Percentiles rank a stretch among this genome's conserved stretches.
Evolutionary conservation across 2,329 filamentous ascomycete species (phyloP).

Genomic region (Metarhizium robertsii): DNA sequence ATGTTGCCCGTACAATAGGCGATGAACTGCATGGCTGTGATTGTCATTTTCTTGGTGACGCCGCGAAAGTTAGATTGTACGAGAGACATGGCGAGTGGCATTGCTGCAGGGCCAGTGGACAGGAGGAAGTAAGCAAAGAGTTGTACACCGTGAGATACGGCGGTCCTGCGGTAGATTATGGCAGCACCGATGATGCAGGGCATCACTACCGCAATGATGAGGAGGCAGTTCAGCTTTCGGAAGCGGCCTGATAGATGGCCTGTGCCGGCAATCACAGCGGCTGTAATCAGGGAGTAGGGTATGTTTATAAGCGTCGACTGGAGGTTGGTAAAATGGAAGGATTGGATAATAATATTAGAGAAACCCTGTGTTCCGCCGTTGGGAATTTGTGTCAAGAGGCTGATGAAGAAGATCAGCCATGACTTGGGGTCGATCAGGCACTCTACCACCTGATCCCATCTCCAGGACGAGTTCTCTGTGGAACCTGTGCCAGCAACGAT

Average conservation of each 20-base stretch:
- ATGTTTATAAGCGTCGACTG: slow-evolving; percentile 49
- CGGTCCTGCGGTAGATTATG: slow-evolving; percentile 38
- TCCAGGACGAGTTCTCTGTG: slow-evolving; percentile 38
- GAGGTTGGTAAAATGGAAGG: slow-evolving; percentile 45
- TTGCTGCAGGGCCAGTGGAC: slow-evolving; percentile 40
- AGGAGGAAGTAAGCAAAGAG: slow-evolving; percentile 51
- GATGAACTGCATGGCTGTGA: slow-evolving; percentile 45
- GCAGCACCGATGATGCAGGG: slow-evolving; percentile 43
- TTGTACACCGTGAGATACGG: slow-evolving; percentile 32
- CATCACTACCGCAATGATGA: slow-evolving; percentile 39
- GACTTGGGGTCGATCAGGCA: slow-evolving; percentile 49
- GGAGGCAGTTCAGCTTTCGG: slow-evolving; percentile 39
- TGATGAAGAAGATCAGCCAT: slow-evolving; percentile 47
- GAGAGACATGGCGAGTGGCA: slow-evolving; percentile 46
- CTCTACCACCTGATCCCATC: slow-evolving; percentile 41
- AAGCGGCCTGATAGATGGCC: slow-evolving; percentile 43
- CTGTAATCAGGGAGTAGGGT: slow-evolving; percentile 45
- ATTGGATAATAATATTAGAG: slow-evolving; percentile 45
- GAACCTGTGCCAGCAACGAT: slow-evolving; percentile 41
- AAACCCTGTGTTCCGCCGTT: slow-evolving; percentile 54
- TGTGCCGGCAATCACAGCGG: slow-evolving; percentile 35
- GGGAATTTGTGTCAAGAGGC: slow-evolving; percentile 46
- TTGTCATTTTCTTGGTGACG: slow-evolving; percentile 51
- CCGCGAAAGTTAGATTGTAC: slow-evolving; percentile 47
- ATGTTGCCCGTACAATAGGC: slow-evolving; percentile 49